Evolutionary conservation across 2,329 filamentous ascomycete genomes (phyloP), one percentile per base, ranked within the genome.

Genomic region (Raffaelea albimanens): DNA sequence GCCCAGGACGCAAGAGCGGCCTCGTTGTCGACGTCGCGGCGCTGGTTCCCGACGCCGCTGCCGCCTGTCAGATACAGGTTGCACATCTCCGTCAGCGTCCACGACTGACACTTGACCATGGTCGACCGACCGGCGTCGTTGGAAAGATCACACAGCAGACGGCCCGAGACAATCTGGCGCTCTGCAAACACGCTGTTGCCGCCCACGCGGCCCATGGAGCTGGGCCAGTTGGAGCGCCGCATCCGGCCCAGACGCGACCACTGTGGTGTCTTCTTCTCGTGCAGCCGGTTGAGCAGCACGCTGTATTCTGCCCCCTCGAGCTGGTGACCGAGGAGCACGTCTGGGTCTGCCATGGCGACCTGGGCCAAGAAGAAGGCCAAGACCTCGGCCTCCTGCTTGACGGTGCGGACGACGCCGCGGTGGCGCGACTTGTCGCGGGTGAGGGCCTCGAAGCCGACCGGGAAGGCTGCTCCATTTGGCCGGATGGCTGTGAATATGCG

Each of bases 71-170:
- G 81, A 55, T 96, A 95, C 16, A 97, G 75, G 53, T 83, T 87
- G 63, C 89, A 95, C 90, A 98, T 98, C 65, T 98, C 93, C 2
- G 91, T 94, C 64, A 98, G 73, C 63, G 86, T 95, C 93, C 93
- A 98, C 3, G 90, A 95, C 65, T 96, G 91, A 64, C 93, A 98
- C 68, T 95, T 95, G 58, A 79, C 83, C 91, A 97, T 97, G 55
- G 89, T 79, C 11, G 91, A 96, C 71, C 96, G 97, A 64, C 93
- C 93, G 60, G 94, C 87, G 57, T 98, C 93, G 62, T 98, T 98
- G 49, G 85, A 89, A 50, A 97, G 72, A 68, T 98, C 93, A 63
- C 93, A 97, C 48, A 97, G 77, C 51, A 98, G 71, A 57, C 93
- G 83, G 38, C 93, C 93, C 52, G 90, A 80, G 55, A 95, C 84